phyloP scores from a whole-genome alignment of 202 grass and related monocot species.

The Brachypodium distachyon region DNA sequence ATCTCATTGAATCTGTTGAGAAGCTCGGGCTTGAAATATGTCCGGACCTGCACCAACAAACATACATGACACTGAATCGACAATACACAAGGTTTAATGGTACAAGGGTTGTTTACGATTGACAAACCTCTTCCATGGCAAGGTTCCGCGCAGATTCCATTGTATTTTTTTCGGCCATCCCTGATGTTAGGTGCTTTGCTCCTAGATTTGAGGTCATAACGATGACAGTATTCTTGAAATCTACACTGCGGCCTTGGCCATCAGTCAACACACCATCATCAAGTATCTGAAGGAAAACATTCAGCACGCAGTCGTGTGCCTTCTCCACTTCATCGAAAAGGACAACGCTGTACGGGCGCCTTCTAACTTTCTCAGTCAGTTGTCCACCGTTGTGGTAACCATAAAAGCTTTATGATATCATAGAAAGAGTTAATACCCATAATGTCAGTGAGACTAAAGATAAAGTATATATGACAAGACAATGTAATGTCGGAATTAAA shows the following conservation, averaged over 20 bases:
- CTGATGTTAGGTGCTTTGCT: not conserved
- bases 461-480: not conserved
- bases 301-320: constrained; percentile 24
- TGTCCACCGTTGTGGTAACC: constrained; percentile 28
- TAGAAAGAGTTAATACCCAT: not conserved
- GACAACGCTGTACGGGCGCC: constrained; percentile 18
- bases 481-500: not conserved
- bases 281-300: constrained; percentile 40
- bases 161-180: not conserved
- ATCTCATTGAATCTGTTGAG: not conserved
- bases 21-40: not conserved
- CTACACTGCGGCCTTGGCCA: constrained; percentile 24
- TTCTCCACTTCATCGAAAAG: constrained; percentile 42
- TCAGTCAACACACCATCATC: constrained; percentile 32
- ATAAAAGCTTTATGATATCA: not conserved
- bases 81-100: too few species aligned
- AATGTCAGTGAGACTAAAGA: not conserved
- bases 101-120: not conserved
- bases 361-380: constrained; percentile 21
- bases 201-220: not conserved
- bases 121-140: constrained; percentile 15
- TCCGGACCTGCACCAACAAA: constrained; percentile 14
- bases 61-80: not conserved
- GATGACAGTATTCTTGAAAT: constrained; percentile 23
- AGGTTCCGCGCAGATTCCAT: constrained; percentile 5